A percentile compares a stretch with the other conserved stretches of the same genome.
Conservation (phyloP, 345 rosid species). For the Melastoma malabathricum region DNA sequence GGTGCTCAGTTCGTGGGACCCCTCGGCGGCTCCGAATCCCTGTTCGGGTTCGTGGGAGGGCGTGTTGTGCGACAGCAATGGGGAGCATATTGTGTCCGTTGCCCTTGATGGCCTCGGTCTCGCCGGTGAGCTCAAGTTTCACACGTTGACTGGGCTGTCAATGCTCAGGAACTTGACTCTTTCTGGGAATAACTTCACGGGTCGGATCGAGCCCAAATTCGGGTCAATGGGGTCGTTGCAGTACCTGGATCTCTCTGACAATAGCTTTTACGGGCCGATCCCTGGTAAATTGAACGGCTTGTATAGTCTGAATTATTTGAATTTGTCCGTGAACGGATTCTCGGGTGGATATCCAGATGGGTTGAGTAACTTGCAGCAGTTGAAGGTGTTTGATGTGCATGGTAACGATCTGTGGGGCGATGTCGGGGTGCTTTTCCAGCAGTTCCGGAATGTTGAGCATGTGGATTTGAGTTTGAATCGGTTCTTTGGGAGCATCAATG, state of each 20-base stretch:
- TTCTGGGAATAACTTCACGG: conserved; percentile 68
- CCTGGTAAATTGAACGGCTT: conserved; percentile 71
- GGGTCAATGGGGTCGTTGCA: conserved; percentile 53
- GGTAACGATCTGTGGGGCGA: conserved; percentile 45
- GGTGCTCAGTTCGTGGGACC: conserved; percentile 32
- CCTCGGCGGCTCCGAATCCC: conserved; percentile 18
- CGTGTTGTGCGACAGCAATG: conserved; percentile 42
- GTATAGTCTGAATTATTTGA: conserved; percentile 53
- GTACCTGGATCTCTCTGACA: conserved; percentile 72
- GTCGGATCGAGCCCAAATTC: conserved; percentile 69
- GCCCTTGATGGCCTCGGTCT: conserved; percentile 47
- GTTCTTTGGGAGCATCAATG: conserved; percentile 42
- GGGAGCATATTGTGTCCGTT: conserved; percentile 33
- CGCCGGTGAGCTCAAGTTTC: conserved; percentile 67
- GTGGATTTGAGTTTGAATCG: conserved; percentile 71
- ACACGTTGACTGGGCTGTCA: conserved; percentile 36
- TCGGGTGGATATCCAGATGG: conserved; percentile 58
- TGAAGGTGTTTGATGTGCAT: conserved; percentile 60
- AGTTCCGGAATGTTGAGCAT: conserved; percentile 53
- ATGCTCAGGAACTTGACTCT: conserved; percentile 54
- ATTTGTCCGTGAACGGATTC: conserved; percentile 57
- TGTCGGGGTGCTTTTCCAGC: conserved; percentile 34
- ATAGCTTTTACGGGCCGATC: conserved; percentile 68
- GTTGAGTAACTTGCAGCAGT: conserved; percentile 63
- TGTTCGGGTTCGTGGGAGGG: conserved; percentile 64